Evolutionary conservation across 2,329 filamentous ascomycete genomes (phyloP).

Genomic region (Aspergillus floridensis): DNA sequence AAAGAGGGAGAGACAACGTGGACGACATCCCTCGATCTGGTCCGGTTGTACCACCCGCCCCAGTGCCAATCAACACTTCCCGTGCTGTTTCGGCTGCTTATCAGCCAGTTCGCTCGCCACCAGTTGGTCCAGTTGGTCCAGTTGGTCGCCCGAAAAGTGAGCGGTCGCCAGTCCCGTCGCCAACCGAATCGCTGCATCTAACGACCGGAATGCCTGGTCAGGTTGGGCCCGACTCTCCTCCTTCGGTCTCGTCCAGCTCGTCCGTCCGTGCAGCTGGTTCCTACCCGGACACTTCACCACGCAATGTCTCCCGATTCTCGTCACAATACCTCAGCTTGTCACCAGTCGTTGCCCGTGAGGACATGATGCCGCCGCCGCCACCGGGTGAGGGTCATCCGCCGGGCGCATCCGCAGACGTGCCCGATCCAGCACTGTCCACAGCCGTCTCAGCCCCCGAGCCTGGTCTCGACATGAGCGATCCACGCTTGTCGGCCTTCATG

Average conservation of each 20-base stretch:
- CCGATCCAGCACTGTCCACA: too few relatives aligned
- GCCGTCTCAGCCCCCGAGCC: neutral
- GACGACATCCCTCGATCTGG: constrained; percentile 8
- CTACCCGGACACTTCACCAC: constrained; percentile 8
- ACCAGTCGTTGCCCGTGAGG: constrained; percentile 6
- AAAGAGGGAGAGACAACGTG: constrained; percentile 19
- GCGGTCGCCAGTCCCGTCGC: constrained; percentile 3
- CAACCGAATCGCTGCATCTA: constrained; percentile 10
- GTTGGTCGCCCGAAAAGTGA: constrained; percentile 3
- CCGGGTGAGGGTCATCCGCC: neutral
- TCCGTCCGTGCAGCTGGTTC: neutral
- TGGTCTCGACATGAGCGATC: constrained; percentile 13
- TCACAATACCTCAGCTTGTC: constrained; percentile 8
- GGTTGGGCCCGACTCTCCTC: constrained; percentile 13
- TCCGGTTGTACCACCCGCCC: constrained; percentile 1
- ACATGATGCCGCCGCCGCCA: constrained; percentile 2
- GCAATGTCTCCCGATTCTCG: constrained; percentile 9
- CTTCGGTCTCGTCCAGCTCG: constrained; percentile 9
- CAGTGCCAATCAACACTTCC: constrained; percentile 16
- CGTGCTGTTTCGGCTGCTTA: constrained; percentile 2
- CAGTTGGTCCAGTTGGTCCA: neutral
- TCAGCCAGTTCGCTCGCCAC: constrained; percentile 1
- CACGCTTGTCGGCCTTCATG: constrained; percentile 29
- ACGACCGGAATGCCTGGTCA: constrained; percentile 19
- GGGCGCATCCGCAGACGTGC: neutral